Evolutionary conservation across 208 protist genomes (phyloP), one percentile per base, ranked within the genome.

Genomic region (Acanthamoeba lenticulata): DNA sequence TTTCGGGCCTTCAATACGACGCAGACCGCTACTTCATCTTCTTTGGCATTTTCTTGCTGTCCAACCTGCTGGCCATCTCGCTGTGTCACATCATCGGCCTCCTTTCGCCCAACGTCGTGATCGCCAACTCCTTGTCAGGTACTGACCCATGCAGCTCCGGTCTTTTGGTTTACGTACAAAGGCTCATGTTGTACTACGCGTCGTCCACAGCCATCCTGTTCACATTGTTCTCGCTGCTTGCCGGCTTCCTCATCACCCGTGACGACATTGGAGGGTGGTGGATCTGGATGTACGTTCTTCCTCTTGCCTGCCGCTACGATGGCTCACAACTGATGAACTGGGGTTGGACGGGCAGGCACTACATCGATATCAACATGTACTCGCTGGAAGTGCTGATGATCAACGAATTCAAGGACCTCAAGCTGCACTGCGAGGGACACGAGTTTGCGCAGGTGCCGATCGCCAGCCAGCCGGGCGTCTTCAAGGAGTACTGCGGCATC

Each of bases 241-340:
- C 89, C 1, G 89, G 89, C 34, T 93, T 93, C 67, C 89, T 93
- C 89, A 93, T 93, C 40, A 62, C 89, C n/a, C 2, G 89, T 1
- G 42, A 72, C 65, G 45, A 93, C 38, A 93, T 93, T 38, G 27
- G 27, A 9, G 89, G 62, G 0, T 93, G 44, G 36, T 93, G 89
- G 89, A 93, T 81, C 27, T 93, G 67, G 65, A n/a, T 81, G 15
- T 42, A 91, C 62, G 29, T 32, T 38, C 29, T 24, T 72, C 62
- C 29, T 34, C 29, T 34, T 32, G 6, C 27, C 62, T 72, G n/a
- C 27, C 62, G 49, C 19, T n/a, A n/a, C n/a, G n/a, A n/a, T n/a
- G n/a, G n/a, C n/a, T n/a, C n/a, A n/a, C n/a, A n/a, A n/a, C n/a
- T n/a, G n/a, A n/a, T n/a, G n/a, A n/a, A n/a, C n/a, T n/a, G n/a